These are phyloP conservation scores for Beauveria australis DNA, from an alignment of 2,329 filamentous ascomycete species.

Conservation along the genomic window DNA sequence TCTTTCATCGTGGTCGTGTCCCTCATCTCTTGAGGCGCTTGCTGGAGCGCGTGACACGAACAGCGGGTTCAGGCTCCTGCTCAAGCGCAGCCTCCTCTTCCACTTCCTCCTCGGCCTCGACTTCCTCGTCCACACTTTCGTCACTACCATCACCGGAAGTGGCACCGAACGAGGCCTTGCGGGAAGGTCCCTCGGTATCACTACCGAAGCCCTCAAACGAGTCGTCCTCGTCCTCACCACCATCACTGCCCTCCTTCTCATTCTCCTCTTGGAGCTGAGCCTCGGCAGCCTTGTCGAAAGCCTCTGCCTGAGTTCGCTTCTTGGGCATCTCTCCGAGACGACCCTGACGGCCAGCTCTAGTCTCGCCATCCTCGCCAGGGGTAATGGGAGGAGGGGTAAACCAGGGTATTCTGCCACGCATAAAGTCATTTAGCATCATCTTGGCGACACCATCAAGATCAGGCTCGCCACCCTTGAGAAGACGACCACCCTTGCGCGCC, in stretches of 20 bases:
- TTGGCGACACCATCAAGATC: slow-evolving; percentile 93
- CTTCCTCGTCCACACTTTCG: slow-evolving; percentile 33
- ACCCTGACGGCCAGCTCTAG: slow-evolving; percentile 64
- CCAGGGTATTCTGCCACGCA: slow-evolving; percentile 93
- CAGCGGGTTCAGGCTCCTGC: neutral
- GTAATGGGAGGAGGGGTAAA: slow-evolving; percentile 69
- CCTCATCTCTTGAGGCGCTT: slow-evolving; percentile 14
- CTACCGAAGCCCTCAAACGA: slow-evolving; percentile 31
- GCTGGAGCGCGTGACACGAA: slow-evolving; percentile 11
- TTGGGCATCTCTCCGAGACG: slow-evolving; percentile 78
- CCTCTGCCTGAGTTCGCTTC: slow-evolving; percentile 52
- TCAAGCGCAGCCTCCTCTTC: slow-evolving; percentile 17
- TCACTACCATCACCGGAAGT: slow-evolving; percentile 26
- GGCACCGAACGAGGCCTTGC: slow-evolving; percentile 24
- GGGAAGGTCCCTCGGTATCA: slow-evolving; percentile 24
- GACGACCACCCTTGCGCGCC: slow-evolving; percentile 75
- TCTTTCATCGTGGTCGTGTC: neutral
- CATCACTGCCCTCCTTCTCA: slow-evolving; percentile 33
- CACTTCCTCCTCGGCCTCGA: slow-evolving; percentile 23
- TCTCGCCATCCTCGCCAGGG: slow-evolving; percentile 39
- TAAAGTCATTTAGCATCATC: slow-evolving; percentile 94
- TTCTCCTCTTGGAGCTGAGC: slow-evolving; percentile 32
- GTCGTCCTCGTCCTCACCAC: slow-evolving; percentile 30
- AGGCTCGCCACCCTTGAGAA: slow-evolving; percentile 88
- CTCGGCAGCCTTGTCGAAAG: slow-evolving; percentile 25